Evolutionary conservation across 2,329 filamentous ascomycete genomes (phyloP), one percentile per base, ranked within the genome.

Genomic region (Hyphodiscus sp.): DNA sequence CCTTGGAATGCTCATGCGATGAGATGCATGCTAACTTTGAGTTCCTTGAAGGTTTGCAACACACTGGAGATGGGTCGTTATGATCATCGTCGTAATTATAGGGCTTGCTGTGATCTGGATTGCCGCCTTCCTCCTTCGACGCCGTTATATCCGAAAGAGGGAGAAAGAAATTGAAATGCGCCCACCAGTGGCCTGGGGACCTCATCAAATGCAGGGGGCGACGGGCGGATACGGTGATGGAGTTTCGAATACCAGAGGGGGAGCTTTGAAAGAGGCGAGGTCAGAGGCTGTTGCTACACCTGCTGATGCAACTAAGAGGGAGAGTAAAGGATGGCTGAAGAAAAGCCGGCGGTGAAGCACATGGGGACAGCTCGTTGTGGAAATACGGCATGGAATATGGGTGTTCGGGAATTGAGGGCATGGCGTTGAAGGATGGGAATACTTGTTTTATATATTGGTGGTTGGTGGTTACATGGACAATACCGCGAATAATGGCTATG

Each of bases 11-110:
- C 41, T 11, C 11, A 50, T 20, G 1, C 8, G 26, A 7, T 30
- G 30, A 30, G 11, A 44, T 26, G 33, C n/a, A 30, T 20, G 30
- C 45, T 59, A 57, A 52, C 48, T 29, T 45, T 19, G 18, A 33
- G 38, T 20, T 23, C 44, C 3, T 38, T 30, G 45, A 57, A 89
- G 87, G 86, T 71, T 88, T 48, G 76, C 78, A 8, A 77, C 74
- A 26, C 88, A 92, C 69, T 89, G 81, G 74, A 78, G 83, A 73
- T 95, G 89, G 89, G 81, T 95, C 45, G 77, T 92, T 58, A 89
- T 94, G 78, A 76, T 94, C 50, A 83, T 90, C 59, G 74, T 92
- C 57, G 76, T 95, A 26, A 77, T 85, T 44, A 74, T 92, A 55
- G 85, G 76, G 50, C 87, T 95, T 57, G 72, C 77, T 15, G 75